Evolutionary conservation across 495 filamentous ascomycete species (phyloP).

Genomic region (Penicillium ochrochloron): DNA sequence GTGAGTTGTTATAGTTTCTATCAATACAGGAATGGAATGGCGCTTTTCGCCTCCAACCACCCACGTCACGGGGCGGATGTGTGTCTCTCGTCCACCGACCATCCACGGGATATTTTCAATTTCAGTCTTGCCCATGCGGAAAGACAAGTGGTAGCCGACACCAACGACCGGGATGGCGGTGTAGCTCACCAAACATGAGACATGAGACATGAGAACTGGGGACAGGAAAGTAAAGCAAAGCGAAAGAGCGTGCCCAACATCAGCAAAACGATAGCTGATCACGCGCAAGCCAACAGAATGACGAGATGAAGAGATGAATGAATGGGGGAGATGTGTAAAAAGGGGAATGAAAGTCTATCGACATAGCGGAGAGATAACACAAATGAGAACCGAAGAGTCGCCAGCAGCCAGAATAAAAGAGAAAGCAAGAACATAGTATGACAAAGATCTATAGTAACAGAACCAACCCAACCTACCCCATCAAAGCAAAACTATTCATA

Average conservation of each 20-base stretch:
- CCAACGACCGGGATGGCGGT: slow-evolving; percentile 3
- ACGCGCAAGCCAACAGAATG: not conserved
- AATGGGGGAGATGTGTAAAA: slow-evolving; percentile 10
- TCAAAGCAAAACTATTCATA: slow-evolving; percentile 24
- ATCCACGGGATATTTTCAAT: not conserved
- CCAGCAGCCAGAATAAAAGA: slow-evolving; percentile 1
- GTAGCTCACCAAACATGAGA: not conserved
- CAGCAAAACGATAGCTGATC: slow-evolving; percentile 4
- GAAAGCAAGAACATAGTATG: slow-evolving; percentile 11
- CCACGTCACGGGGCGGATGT: slow-evolving; percentile 9
- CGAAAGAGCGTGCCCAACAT: not conserved
- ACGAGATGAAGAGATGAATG: slow-evolving; percentile 11
- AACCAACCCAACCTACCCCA: slow-evolving; percentile 11
- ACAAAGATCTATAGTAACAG: slow-evolving; percentile 25
- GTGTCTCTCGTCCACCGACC: not conserved
- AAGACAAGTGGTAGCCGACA: slow-evolving; percentile 1
- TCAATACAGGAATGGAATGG: slow-evolving; percentile 22
- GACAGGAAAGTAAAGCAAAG: not conserved
- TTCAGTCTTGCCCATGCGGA: slow-evolving; percentile 6
- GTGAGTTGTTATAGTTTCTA: slow-evolving; percentile 15
- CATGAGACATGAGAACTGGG: not conserved
- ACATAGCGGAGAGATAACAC: slow-evolving; percentile 34
- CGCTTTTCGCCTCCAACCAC: slow-evolving; percentile 14
- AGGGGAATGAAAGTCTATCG: slow-evolving; percentile 27
- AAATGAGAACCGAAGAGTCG: slow-evolving; percentile 30